Percentiles rank a stretch among this genome's conserved stretches.
Conservation (phyloP, 306 rosid genomes). For the Geum urbanum region DNA sequence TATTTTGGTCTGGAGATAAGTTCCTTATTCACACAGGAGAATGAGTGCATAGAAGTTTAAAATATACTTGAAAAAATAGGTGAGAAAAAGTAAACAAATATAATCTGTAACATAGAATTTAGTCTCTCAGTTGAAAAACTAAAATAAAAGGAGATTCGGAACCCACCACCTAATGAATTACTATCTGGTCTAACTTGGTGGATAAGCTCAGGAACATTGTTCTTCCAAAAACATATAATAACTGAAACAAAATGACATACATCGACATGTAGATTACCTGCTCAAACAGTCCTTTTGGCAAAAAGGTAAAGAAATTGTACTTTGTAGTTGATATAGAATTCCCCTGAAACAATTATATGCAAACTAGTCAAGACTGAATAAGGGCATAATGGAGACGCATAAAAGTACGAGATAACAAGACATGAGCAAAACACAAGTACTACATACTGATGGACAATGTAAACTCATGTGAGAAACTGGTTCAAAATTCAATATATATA, state of each 20-base stretch:
- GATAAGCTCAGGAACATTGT: neutral
- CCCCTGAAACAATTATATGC: slow-evolving; percentile 55
- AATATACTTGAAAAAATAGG: too few species aligned
- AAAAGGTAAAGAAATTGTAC: slow-evolving; percentile 74
- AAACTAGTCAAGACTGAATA: slow-evolving; percentile 15
- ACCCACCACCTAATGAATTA: neutral
- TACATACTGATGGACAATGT: neutral
- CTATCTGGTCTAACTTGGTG: neutral
- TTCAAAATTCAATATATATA: neutral
- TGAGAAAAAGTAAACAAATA: neutral
- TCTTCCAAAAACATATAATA: slow-evolving; percentile 2
- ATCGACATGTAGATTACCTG: slow-evolving; percentile 55
- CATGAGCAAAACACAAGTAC: neutral
- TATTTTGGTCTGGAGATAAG: too few species aligned
- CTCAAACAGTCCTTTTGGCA: slow-evolving; percentile 93
- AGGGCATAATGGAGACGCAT: neutral
- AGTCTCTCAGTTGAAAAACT: neutral
- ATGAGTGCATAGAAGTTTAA: too few species aligned
- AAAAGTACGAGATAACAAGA: slow-evolving; percentile 18
- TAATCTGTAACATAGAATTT: neutral
- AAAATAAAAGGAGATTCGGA: neutral
- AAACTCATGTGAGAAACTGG: neutral
- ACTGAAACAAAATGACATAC: neutral
- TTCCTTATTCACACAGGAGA: too few species aligned
- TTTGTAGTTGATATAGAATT: slow-evolving; percentile 92